A percentile compares a stretch with the other conserved stretches of the same genome.
Evolutionary conservation across 208 protist genomes (phyloP).

Genomic region (Leishmania tarentolae): DNA sequence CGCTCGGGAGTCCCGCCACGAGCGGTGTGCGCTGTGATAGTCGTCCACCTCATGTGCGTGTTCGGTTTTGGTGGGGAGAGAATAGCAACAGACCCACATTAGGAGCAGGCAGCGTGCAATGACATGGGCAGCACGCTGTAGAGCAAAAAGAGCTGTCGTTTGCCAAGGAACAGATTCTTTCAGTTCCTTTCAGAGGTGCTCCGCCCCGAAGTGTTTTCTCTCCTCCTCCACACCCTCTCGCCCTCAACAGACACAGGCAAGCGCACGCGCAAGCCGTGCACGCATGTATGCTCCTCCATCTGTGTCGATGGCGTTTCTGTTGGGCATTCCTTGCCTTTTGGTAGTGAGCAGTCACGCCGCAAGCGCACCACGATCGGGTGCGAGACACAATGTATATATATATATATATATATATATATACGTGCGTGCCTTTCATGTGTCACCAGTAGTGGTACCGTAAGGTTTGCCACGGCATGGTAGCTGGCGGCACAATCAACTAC

Average conservation of each 20-base stretch:
- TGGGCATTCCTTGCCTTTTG: background rate
- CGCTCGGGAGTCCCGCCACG: background rate
- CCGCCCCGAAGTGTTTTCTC: background rate
- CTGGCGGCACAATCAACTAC: background rate
- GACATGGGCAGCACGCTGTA: background rate
- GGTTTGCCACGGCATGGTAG: background rate
- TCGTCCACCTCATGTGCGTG: background rate
- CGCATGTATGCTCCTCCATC: background rate
- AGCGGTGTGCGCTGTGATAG: background rate
- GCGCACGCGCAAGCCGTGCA: background rate
- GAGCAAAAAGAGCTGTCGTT: background rate
- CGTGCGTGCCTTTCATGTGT: background rate
- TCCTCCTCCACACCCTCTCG: background rate
- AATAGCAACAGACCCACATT: background rate
- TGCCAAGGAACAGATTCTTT: background rate
- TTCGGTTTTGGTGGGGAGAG: background rate
- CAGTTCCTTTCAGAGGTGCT: background rate
- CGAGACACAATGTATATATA: background rate
- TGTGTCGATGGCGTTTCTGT: background rate
- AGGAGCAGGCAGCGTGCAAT: background rate
- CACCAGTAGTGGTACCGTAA: background rate
- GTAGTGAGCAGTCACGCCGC: background rate
- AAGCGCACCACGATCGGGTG: background rate
- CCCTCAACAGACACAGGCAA: background rate
- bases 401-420: background rate